These are phyloP conservation scores for Salix dunnii DNA, from an alignment of 345 rosid species.

Conservation along the genomic window DNA sequence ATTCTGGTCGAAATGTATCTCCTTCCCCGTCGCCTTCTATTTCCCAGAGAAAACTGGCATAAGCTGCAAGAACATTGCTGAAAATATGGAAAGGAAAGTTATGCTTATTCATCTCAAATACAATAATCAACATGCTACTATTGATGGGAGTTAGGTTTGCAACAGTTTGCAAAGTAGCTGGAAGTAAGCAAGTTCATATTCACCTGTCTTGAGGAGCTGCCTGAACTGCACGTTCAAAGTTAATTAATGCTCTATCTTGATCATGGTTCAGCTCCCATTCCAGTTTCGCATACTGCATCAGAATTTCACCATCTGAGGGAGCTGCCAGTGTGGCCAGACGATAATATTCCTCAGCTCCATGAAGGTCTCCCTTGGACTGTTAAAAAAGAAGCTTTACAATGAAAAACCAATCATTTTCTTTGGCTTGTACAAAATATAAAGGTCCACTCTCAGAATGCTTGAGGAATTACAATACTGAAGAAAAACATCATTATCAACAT, in stretches of 20 bases:
- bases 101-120: not conserved
- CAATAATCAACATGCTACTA: not conserved
- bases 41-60: constrained; percentile 75
- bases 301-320: constrained; percentile 56
- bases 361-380: constrained; percentile 69
- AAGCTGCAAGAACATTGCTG: constrained; percentile 68
- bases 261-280: constrained; percentile 68
- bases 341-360: constrained; percentile 69
- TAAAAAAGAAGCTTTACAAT: not conserved
- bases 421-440: not conserved
- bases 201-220: constrained; percentile 71
- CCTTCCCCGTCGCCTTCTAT: constrained; percentile 26
- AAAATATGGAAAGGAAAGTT: not conserved
- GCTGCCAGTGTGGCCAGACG: constrained; percentile 57
- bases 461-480: not conserved
- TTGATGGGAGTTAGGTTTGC: not conserved
- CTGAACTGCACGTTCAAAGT: constrained; percentile 61
- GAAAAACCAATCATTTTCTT: not conserved
- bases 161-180: not conserved
- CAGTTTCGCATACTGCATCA: constrained; percentile 58
- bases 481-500: not conserved
- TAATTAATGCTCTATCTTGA: constrained; percentile 47
- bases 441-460: not conserved
- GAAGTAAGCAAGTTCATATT: not conserved
- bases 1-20: constrained; percentile 16